These are phyloP conservation scores for Xylaria sp. DNA, from an alignment of 2,329 filamentous ascomycete species.

Conservation along the genomic window DNA sequence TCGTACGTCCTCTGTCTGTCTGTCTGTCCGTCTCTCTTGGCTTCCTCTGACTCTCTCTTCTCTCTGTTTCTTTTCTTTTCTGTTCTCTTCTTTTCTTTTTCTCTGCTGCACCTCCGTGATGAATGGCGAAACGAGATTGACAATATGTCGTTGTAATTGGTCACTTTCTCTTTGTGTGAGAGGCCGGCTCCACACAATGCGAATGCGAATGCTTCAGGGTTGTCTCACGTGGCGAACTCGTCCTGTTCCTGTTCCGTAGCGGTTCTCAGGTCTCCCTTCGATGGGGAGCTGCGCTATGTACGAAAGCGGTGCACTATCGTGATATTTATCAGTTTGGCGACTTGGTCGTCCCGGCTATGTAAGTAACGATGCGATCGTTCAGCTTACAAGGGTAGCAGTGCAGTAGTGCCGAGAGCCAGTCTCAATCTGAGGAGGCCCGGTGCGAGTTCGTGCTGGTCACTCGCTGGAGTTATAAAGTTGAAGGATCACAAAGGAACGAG, in stretches of 20 bases:
- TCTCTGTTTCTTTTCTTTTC: neutral
- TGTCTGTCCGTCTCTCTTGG: too few relatives aligned
- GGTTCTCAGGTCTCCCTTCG: neutral
- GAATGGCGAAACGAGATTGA: neutral
- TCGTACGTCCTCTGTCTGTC: too few relatives aligned
- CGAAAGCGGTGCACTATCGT: neutral
- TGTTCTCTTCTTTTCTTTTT: neutral
- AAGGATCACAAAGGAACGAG: neutral
- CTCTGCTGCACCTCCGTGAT: neutral
- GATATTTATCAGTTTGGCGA: conserved; percentile 3
- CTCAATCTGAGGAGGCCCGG: neutral
- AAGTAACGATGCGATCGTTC: conserved; percentile 2
- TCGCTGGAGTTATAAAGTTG: neutral
- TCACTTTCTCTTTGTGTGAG: neutral
- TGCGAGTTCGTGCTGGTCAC: neutral
- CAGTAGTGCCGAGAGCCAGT: neutral
- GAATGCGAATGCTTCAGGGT: neutral
- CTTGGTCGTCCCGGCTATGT: conserved; percentile 11
- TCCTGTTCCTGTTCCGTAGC: neutral
- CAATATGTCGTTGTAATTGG: neutral
- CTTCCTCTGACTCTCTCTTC: too few relatives aligned
- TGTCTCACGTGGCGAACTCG: neutral
- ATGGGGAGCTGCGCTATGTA: neutral
- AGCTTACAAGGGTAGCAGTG: neutral
- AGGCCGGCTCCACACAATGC: neutral